These are phyloP conservation scores for Colletotrichum trifolii DNA, from an alignment of 2,329 filamentous ascomycete species.

Conservation along the genomic window DNA sequence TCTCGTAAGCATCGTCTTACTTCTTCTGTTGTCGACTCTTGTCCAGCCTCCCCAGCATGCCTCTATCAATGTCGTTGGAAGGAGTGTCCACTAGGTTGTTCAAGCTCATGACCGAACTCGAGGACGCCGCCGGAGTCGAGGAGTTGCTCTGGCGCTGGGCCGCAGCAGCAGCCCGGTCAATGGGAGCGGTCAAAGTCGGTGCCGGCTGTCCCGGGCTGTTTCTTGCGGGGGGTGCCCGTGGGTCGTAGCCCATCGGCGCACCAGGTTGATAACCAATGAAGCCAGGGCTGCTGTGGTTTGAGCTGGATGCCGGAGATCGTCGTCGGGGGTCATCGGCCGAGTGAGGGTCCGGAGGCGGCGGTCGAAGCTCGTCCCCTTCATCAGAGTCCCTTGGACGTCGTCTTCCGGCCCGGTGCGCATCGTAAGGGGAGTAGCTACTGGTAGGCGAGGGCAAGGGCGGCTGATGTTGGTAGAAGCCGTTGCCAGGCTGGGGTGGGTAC, in stretches of 20 bases:
- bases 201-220: constrained; percentile 54
- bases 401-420: constrained; percentile 48
- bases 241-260: constrained; percentile 22
- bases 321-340: constrained; percentile 60
- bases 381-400: constrained; percentile 52
- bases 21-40: constrained; percentile 40
- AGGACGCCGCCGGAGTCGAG: constrained; percentile 42
- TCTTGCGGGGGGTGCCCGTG: constrained; percentile 42
- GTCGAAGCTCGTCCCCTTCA: constrained; percentile 55
- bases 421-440: constrained; percentile 54
- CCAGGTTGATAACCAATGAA: constrained; percentile 36
- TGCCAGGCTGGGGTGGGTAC: constrained; percentile 34
- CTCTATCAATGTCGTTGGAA: constrained; percentile 63
- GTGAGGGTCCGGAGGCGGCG: constrained; percentile 56
- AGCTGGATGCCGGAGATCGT: constrained; percentile 62
- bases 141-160: constrained; percentile 50
- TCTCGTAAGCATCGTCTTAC: constrained; percentile 28
- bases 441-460: constrained; percentile 56
- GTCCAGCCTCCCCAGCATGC: constrained; percentile 65
- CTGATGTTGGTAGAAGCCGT: constrained; percentile 51
- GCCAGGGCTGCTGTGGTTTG: constrained; percentile 59
- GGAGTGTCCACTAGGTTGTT: constrained; percentile 61
- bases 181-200: constrained; percentile 43
- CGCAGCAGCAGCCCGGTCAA: constrained; percentile 48
- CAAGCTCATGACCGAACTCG: constrained; percentile 62